phyloP scores from a whole-genome alignment of 2,329 filamentous ascomycete species.

The Claviceps cyperi region DNA sequence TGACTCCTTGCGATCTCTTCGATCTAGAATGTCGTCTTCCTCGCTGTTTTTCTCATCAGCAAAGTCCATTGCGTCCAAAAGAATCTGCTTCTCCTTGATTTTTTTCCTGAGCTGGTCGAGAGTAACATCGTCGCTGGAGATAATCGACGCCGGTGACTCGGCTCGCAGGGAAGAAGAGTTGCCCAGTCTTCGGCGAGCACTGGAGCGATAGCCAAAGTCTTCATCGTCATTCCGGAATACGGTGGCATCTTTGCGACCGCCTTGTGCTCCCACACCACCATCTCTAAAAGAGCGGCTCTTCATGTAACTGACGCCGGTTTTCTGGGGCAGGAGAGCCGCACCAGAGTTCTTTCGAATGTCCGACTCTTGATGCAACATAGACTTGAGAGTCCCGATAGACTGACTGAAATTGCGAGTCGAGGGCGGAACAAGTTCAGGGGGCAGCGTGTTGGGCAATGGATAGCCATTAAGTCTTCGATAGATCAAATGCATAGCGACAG shows the following conservation, averaged over 20 bases:
- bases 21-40: conserved; percentile 82
- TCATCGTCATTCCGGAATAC: conserved; percentile 96
- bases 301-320: conserved; percentile 94
- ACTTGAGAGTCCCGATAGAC: conserved; percentile 87
- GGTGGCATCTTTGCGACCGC: conserved; percentile 78
- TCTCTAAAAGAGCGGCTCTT: conserved; percentile 87
- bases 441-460: conserved; percentile 72
- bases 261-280: conserved; percentile 38
- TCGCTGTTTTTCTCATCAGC: conserved; percentile 80
- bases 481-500: conserved; percentile 97
- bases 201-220: conserved; percentile 82
- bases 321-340: conserved; percentile 80
- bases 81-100: conserved; percentile 83
- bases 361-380: conserved; percentile 75
- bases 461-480: conserved; percentile 96
- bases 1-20: conserved; percentile 78
- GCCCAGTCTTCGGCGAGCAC: conserved; percentile 73
- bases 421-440: conserved; percentile 83
- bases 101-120: conserved; percentile 84
- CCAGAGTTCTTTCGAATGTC: conserved; percentile 80
- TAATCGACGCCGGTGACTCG: conserved; percentile 52
- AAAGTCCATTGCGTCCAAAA: conserved; percentile 93
- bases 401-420: conserved; percentile 88
- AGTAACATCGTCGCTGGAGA: conserved; percentile 66
- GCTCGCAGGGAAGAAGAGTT: conserved; percentile 70